These are phyloP conservation scores for Eucalyptus viminalis DNA, from an alignment of 345 rosid species.

Conservation along the genomic window DNA sequence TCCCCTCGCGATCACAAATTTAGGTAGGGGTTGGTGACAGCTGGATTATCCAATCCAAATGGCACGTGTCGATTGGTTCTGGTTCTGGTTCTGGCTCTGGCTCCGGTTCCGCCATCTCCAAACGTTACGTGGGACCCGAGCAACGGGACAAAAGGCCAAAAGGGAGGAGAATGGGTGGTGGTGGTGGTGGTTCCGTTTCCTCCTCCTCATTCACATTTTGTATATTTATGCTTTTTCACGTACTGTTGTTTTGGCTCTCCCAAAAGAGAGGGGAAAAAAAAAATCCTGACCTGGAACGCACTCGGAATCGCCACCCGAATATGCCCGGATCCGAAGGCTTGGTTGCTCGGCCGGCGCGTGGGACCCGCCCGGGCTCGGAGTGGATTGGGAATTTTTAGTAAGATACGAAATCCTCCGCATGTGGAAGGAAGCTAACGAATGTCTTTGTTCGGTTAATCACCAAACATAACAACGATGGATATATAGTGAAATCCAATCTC, in stretches of 20 bases:
- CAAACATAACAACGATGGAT: neutral
- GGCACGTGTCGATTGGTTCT: rapidly evolving
- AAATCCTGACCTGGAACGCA: neutral
- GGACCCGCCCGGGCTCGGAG: neutral
- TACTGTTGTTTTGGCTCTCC: neutral
- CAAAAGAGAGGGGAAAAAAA: neutral
- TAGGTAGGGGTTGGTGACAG: neutral
- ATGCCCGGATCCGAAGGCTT: neutral
- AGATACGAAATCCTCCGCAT: neutral
- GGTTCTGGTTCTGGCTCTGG: rapidly evolving
- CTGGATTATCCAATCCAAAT: neutral
- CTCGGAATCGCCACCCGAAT: neutral
- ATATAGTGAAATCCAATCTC: neutral
- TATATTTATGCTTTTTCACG: neutral
- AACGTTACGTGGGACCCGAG: neutral
- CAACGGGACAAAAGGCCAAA: neutral
- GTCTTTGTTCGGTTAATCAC: neutral
- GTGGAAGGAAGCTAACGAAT: neutral
- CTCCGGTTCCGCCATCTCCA: neutral
- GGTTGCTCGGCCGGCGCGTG: neutral
- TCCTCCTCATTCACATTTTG: neutral
- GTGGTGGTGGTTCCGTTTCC: neutral
- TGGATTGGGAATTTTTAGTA: neutral
- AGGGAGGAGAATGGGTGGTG: neutral
- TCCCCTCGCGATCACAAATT: neutral